phyloP scores from a whole-genome alignment of 148 eudicot genomes.

The Agrostemma githago region DNA sequence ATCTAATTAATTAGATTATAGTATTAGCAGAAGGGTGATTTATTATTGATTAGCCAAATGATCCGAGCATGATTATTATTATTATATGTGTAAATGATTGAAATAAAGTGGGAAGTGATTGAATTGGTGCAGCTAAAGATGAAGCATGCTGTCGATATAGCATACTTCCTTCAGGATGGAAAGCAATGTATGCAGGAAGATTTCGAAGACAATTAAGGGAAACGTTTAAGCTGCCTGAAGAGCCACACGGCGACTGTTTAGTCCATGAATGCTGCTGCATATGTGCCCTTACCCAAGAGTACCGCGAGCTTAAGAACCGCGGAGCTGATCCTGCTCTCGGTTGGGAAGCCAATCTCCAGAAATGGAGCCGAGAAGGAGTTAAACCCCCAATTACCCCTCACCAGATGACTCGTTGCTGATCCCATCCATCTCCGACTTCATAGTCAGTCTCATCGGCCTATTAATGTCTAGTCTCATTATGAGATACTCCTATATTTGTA shows the following conservation, averaged over 20 bases:
- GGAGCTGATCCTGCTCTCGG: conserved; percentile 36
- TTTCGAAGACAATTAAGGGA: conserved; percentile 24
- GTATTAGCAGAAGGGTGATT: too few species aligned
- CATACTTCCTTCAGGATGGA: conserved; percentile 16
- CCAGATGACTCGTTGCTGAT: conserved; percentile 28
- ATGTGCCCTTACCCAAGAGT: conserved; percentile 34
- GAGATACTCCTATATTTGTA: too few species aligned
- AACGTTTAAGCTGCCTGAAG: conserved; percentile 29
- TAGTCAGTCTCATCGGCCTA: too few species aligned
- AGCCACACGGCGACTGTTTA: conserved; percentile 26
- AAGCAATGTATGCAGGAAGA: conserved; percentile 27
- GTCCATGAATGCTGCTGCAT: conserved; percentile 29
- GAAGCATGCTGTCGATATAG: conserved; percentile 24
- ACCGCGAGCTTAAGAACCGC: conserved; percentile 26
- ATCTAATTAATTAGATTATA: not conserved
- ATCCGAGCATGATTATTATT: not conserved
- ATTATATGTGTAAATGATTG: too few species aligned
- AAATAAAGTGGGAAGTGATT: not conserved
- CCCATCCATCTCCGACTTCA: not conserved
- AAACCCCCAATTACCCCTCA: conserved; percentile 28
- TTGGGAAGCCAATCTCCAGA: conserved; percentile 31
- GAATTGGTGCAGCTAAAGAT: conserved; percentile 13
- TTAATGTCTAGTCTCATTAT: too few species aligned
- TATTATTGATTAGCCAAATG: not conserved
- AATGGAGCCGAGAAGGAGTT: conserved; percentile 27